These are phyloP conservation scores for Pterothamnion heteromorphum DNA, from an alignment of 31 red algal species.

Conservation along the genomic window DNA sequence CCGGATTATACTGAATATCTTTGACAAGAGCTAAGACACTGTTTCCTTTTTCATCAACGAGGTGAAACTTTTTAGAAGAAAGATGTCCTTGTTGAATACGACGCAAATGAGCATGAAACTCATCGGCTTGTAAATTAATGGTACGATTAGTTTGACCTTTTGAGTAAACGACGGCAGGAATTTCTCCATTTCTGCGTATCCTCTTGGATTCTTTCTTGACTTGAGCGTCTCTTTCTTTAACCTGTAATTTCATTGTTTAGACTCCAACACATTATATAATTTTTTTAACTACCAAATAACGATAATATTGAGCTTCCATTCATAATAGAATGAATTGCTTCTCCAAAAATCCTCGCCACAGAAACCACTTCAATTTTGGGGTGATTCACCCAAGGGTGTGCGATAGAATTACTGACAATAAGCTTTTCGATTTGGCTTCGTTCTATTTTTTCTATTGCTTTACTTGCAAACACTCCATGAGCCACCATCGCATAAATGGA, in stretches of 20 bases:
- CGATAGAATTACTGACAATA: slow-evolving; percentile 33
- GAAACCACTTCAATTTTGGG: not conserved
- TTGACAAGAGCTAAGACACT: not conserved
- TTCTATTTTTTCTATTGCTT: slow-evolving; percentile 12
- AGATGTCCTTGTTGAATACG: not conserved
- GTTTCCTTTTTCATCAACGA: slow-evolving; percentile 22
- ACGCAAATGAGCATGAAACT: not conserved
- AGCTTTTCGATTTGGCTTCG: slow-evolving; percentile 31
- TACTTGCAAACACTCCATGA: slow-evolving; percentile 32
- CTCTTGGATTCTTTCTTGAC: not conserved
- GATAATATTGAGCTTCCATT: slow-evolving; percentile 26
- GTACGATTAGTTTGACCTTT: not conserved
- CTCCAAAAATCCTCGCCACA: slow-evolving; percentile 35
- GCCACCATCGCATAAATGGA: slow-evolving; percentile 36
- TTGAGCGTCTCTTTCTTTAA: not conserved
- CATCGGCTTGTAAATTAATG: not conserved
- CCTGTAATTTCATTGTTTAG: slow-evolving; percentile 5
- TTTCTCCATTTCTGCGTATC: slow-evolving; percentile 9
- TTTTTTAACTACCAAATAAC: slow-evolving; percentile 42
- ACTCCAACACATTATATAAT: slow-evolving; percentile 26
- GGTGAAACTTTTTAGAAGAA: not conserved
- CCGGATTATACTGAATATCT: slow-evolving; percentile 37
- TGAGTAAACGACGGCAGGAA: slow-evolving; percentile 29
- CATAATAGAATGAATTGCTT: slow-evolving; percentile 37
- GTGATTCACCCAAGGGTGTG: no score